A percentile compares a stretch with the other conserved stretches of the same genome.
phyloP scores from a whole-genome alignment of 768 basidiomycete species.

The Megacollybia marginata region DNA sequence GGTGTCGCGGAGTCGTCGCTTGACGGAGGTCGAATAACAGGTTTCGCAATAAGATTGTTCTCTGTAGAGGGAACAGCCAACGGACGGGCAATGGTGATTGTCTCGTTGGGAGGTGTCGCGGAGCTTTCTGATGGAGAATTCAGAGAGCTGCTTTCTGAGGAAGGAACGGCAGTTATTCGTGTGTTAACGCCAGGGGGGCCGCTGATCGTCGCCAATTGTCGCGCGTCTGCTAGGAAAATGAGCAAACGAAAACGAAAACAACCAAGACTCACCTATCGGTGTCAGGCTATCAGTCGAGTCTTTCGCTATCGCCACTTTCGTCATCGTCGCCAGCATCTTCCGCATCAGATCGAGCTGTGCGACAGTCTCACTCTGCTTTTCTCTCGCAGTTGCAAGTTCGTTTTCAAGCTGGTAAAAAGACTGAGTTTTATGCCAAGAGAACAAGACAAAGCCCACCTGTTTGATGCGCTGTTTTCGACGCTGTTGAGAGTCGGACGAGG shows the following conservation, averaged over 20 bases:
- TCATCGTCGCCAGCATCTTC: not conserved
- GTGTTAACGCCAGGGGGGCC: not conserved
- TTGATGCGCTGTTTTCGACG: not conserved
- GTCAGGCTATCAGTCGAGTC: not conserved
- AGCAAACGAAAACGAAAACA: not conserved
- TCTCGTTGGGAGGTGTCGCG: no score
- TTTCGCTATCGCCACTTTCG: not conserved
- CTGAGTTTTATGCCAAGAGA: not conserved
- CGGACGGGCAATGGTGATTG: no score
- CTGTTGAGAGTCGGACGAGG: not conserved
- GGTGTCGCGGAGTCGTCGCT: no score
- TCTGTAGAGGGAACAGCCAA: no score
- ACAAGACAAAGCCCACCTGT: not conserved
- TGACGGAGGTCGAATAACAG: no score
- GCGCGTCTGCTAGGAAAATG: not conserved
- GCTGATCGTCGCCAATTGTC: not conserved
- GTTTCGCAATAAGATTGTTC: no score
- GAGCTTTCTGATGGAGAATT: no score
- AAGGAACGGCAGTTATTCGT: no score
- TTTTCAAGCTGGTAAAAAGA: not conserved
- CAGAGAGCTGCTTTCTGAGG: no score
- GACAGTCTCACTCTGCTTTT: not conserved
- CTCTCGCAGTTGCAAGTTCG: not conserved
- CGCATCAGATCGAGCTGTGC: not conserved
- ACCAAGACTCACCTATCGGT: not conserved